These are phyloP conservation scores for Porpolomopsis calyptriformis DNA, from an alignment of 768 basidiomycete species.

Conservation along the genomic window DNA sequence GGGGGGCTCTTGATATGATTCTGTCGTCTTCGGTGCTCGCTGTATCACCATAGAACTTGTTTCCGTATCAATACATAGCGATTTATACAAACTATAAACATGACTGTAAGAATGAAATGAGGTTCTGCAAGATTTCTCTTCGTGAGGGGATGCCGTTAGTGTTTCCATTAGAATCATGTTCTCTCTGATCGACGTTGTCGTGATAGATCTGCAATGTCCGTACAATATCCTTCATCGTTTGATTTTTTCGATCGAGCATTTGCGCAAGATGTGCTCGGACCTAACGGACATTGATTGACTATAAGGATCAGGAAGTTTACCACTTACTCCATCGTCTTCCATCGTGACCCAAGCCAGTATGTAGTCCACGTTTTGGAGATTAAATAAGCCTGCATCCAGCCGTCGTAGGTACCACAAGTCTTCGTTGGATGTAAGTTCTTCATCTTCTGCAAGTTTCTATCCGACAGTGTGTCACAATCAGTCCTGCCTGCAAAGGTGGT, in stretches of 20 bases:
- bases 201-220: constrained; percentile 60
- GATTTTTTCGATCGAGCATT: constrained; percentile 66
- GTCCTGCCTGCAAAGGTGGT: too few species aligned
- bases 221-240: constrained; percentile 61
- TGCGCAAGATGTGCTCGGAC: constrained; percentile 64
- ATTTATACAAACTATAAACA: constrained; percentile 8
- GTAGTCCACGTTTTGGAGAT: constrained; percentile 86
- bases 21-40: constrained; percentile 40
- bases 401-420: constrained; percentile 78
- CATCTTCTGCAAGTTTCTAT: too few species aligned
- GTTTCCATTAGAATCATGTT: constrained; percentile 16
- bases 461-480: too few species aligned
- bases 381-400: constrained; percentile 80
- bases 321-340: constrained; percentile 94
- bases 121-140: constrained; percentile 55
- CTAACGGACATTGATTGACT: constrained; percentile 30
- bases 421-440: constrained; percentile 47
- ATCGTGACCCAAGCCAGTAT: constrained; percentile 91
- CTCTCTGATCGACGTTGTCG: constrained; percentile 59
- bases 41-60: neutral
- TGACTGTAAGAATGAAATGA: constrained; percentile 50
- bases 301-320: constrained; percentile 1
- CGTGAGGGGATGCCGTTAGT: constrained; percentile 40
- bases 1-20: constrained; percentile 88
- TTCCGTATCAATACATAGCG: neutral